Percentiles rank a stretch among this genome's conserved stretches.
Conservation (phyloP, 2,329 filamentous ascomycete genomes). For the Phaeosphaeriaceae sp. region DNA sequence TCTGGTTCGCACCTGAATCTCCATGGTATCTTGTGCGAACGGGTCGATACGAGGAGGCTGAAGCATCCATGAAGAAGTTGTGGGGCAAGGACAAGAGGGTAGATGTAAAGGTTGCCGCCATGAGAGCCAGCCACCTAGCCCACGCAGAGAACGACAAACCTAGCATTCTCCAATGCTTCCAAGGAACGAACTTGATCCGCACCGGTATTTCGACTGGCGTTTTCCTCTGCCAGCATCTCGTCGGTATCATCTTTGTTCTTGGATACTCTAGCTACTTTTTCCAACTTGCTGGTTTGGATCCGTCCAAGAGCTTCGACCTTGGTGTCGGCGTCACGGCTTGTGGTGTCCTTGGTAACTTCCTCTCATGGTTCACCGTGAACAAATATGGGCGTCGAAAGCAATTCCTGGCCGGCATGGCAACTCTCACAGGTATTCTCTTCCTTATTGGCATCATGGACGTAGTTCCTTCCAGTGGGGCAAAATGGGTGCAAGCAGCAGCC, state of each 20-base stretch:
- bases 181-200: slow-evolving; percentile 74
- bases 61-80: slow-evolving; percentile 66
- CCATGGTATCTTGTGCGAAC: slow-evolving; percentile 76
- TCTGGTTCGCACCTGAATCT: slow-evolving; percentile 71
- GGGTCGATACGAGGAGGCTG: slow-evolving; percentile 66
- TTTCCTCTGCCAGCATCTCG: slow-evolving; percentile 52
- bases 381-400: slow-evolving; percentile 75
- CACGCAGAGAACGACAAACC: background rate
- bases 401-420: slow-evolving; percentile 68
- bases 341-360: slow-evolving; percentile 73
- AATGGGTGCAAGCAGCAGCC: slow-evolving; percentile 47
- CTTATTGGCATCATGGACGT: slow-evolving; percentile 81
- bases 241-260: slow-evolving; percentile 49
- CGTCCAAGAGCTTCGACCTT: slow-evolving; percentile 50
- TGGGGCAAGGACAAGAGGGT: slow-evolving; percentile 57
- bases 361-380: slow-evolving; percentile 62
- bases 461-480: slow-evolving; percentile 37
- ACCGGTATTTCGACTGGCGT: slow-evolving; percentile 69
- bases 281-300: slow-evolving; percentile 49
- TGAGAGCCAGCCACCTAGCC: too few relatives aligned
- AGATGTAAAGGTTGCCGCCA: slow-evolving; percentile 10
- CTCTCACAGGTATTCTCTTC: slow-evolving; percentile 68
- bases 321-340: slow-evolving; percentile 63
- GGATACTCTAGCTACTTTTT: slow-evolving; percentile 55
- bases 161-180: slow-evolving; percentile 79